A percentile compares a stretch with the other conserved stretches of the same genome.
Evolutionary conservation across 148 eudicot genomes (phyloP).

Genomic region (Beta vulgaris): DNA sequence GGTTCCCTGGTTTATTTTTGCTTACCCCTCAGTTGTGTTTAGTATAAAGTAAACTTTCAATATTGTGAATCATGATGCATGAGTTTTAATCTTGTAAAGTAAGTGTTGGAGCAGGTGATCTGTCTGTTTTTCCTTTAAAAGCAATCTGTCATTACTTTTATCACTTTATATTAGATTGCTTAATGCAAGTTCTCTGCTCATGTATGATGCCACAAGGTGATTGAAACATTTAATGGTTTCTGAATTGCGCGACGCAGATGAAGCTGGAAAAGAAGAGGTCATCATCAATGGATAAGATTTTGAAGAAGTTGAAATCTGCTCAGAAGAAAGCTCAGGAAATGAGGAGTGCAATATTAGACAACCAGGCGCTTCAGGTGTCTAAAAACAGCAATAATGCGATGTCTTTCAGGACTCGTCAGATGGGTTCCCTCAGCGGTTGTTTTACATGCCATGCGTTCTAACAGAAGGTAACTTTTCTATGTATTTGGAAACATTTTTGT

Average conservation of each 20-base stretch:
- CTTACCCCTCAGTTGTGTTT: not conserved
- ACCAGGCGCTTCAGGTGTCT: slow-evolving; percentile 44
- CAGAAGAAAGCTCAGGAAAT: slow-evolving; percentile 90
- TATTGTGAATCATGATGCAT: not conserved
- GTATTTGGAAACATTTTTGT: too few species aligned
- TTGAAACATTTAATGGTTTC: not conserved
- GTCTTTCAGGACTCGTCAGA: slow-evolving; percentile 56
- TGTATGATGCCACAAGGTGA: not conserved
- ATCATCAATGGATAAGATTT: slow-evolving; percentile 88
- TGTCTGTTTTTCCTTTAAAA: not conserved
- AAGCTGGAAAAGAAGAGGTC: slow-evolving; percentile 95
- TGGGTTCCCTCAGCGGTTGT: slow-evolving; percentile 80
- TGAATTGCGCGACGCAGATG: slow-evolving; percentile 53
- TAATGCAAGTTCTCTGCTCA: not conserved
- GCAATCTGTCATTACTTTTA: not conserved
- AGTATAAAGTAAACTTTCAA: not conserved
- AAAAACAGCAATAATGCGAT: slow-evolving; percentile 41
- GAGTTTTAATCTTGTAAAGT: not conserved
- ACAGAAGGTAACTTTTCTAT: slow-evolving; percentile 13
- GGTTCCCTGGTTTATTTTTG: slow-evolving; percentile 49
- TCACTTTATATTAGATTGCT: not conserved
- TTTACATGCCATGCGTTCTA: slow-evolving; percentile 88
- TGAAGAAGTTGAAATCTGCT: slow-evolving; percentile 82
- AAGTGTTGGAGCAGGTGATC: not conserved
- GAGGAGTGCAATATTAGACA: slow-evolving; percentile 53